These are phyloP conservation scores for Peronospora destructor DNA, from an alignment of 352 stramenopile genomes.

Conservation along the genomic window DNA sequence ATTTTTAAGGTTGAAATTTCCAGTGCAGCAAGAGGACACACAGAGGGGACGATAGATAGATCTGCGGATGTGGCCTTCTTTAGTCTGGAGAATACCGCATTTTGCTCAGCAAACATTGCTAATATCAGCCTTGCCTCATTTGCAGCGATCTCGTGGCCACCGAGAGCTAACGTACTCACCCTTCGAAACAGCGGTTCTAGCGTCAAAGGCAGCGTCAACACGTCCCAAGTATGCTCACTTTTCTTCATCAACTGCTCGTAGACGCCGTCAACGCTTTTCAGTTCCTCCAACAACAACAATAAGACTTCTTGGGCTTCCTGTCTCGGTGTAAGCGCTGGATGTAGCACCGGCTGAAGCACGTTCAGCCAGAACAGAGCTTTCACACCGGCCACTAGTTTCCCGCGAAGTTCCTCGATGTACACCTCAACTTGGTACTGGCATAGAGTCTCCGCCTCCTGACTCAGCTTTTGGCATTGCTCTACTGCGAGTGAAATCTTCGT, in stretches of 20 bases:
- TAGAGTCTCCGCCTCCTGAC: slow-evolving; percentile 5
- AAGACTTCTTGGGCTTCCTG: slow-evolving; percentile 17
- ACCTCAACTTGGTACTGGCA: slow-evolving; percentile 25
- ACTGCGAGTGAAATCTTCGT: slow-evolving; percentile 8
- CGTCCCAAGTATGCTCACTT: slow-evolving; percentile 9
- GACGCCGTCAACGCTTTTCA: slow-evolving; percentile 16
- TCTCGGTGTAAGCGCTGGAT: slow-evolving; percentile 6
- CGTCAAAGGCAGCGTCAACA: slow-evolving; percentile 26
- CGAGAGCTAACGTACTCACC: slow-evolving; percentile 13
- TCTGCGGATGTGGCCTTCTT: slow-evolving; percentile 9
- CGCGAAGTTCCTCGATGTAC: slow-evolving; percentile 20
- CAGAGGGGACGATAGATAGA: slow-evolving; percentile 15
- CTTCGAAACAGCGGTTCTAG: slow-evolving; percentile 25
- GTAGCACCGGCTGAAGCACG: slow-evolving; percentile 14
- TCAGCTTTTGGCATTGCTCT: slow-evolving; percentile 5
- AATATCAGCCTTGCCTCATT: slow-evolving; percentile 20
- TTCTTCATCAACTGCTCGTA: slow-evolving; percentile 17
- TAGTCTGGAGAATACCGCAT: not conserved
- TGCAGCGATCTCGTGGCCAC: slow-evolving; percentile 9
- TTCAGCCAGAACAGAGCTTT: slow-evolving; percentile 28
- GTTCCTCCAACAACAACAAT: slow-evolving; percentile 17
- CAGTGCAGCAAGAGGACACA: slow-evolving; percentile 9
- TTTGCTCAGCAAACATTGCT: slow-evolving; percentile 13
- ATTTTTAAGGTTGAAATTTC: slow-evolving; percentile 2
- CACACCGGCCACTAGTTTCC: slow-evolving; percentile 10